These are phyloP conservation scores for Sarocladium kiliense DNA, from an alignment of 2,329 filamentous ascomycete species.

Conservation along the genomic window DNA sequence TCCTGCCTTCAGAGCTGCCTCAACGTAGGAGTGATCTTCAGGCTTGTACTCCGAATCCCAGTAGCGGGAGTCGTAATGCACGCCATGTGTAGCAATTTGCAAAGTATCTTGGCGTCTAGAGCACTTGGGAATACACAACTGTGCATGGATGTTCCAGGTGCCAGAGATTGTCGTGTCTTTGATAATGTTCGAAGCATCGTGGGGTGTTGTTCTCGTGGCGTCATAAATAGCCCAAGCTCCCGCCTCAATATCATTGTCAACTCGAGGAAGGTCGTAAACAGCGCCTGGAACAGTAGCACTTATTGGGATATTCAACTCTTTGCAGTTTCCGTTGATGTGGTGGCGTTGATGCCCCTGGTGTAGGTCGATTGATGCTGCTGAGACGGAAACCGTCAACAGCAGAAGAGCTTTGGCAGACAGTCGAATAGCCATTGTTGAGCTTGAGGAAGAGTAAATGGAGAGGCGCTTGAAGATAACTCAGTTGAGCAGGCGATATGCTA, in stretches of 20 bases:
- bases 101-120: constrained; percentile 16
- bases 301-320: constrained; percentile 12
- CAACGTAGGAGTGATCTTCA: constrained; percentile 52
- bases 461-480: no score
- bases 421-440: not conserved
- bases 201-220: constrained; percentile 13
- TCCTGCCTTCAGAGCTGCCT: constrained; percentile 43
- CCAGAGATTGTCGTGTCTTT: constrained; percentile 12
- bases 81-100: constrained; percentile 33
- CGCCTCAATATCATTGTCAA: constrained; percentile 22
- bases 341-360: not conserved
- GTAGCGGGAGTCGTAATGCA: constrained; percentile 33
- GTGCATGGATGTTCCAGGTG: constrained; percentile 15
- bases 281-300: constrained; percentile 12
- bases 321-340: constrained; percentile 7
- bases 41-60: constrained; percentile 49
- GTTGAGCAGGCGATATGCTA: no score
- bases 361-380: not conserved
- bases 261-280: constrained; percentile 16
- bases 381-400: not conserved
- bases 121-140: constrained; percentile 15
- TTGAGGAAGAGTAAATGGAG: no score
- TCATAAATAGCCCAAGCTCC: constrained; percentile 17
- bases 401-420: not conserved
- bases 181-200: constrained; percentile 5